phyloP scores from a whole-genome alignment of 2,329 filamentous ascomycete genomes.

The Parascedosporium putredinis region DNA sequence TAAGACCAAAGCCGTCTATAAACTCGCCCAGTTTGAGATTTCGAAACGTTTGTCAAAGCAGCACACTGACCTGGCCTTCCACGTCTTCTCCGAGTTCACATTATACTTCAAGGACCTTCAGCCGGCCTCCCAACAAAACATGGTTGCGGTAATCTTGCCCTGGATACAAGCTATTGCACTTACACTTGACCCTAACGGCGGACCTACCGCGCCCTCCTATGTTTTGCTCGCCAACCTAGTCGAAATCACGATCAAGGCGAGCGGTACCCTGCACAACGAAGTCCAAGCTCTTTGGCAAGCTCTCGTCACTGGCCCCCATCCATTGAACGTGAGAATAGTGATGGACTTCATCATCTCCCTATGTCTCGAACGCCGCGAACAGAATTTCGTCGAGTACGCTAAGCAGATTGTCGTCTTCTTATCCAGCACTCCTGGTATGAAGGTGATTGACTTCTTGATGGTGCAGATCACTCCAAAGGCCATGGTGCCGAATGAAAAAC shows the following conservation, averaged over 20 bases:
- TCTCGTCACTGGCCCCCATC: conserved; percentile 82
- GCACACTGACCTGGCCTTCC: conserved; percentile 80
- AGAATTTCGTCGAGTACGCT: conserved; percentile 95
- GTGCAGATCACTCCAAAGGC: conserved; percentile 86
- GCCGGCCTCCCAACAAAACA: conserved; percentile 76
- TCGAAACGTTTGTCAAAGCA: conserved; percentile 83
- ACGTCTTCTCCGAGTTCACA: conserved; percentile 93
- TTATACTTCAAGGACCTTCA: conserved; percentile 83
- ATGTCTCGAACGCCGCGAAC: conserved; percentile 86
- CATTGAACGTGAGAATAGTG: conserved; percentile 86
- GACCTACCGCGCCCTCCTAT: conserved; percentile 83
- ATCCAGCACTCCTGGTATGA: conserved; percentile 74
- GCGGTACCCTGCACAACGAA: conserved; percentile 82
- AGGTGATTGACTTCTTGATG: conserved; percentile 88
- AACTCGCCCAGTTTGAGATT: conserved; percentile 92
- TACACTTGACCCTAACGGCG: conserved; percentile 82
- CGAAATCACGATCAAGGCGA: conserved; percentile 90
- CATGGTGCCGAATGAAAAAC: conserved; percentile 90
- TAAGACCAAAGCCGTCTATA: conserved; percentile 97
- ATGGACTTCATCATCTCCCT: conserved; percentile 94
- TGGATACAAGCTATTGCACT: conserved; percentile 95
- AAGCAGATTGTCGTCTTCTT: conserved; percentile 98
- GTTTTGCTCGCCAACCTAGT: conserved; percentile 90
- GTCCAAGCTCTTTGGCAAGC: conserved; percentile 97
- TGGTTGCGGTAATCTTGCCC: conserved; percentile 86